phyloP scores from a whole-genome alignment of 257 asterid genomes.

The Ilex asprella region DNA sequence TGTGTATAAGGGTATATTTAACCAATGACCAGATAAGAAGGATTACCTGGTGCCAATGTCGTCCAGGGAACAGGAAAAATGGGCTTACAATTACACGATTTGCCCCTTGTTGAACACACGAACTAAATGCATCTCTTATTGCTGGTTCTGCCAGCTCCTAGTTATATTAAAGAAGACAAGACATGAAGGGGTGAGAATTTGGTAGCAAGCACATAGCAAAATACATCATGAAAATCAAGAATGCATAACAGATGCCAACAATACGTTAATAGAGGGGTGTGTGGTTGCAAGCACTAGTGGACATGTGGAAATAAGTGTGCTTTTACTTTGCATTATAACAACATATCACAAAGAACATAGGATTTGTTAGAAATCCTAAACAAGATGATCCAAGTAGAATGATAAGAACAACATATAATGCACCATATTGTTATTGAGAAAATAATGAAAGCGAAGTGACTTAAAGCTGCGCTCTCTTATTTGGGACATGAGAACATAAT shows the following conservation, averaged over 20 bases:
- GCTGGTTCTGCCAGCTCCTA: slow-evolving; percentile 97
- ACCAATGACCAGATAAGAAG: too few relatives aligned
- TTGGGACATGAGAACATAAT: too few relatives aligned
- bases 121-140: slow-evolving; percentile 69
- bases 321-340: too few relatives aligned
- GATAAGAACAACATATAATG: neutral
- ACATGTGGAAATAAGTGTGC: too few relatives aligned
- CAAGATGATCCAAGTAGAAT: neutral
- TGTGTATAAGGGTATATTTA: too few relatives aligned
- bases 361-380: too few relatives aligned
- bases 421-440: neutral
- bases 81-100: slow-evolving; percentile 83
- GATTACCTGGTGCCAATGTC: slow-evolving; percentile 86
- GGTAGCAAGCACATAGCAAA: neutral
- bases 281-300: neutral
- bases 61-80: slow-evolving; percentile 90
- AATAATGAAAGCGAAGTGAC: neutral
- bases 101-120: slow-evolving; percentile 86
- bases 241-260: too few relatives aligned
- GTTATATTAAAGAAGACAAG: slow-evolving; percentile 11
- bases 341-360: too few relatives aligned
- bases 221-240: neutral
- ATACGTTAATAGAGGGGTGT: neutral
- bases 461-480: too few relatives aligned
- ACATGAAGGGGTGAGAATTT: neutral